Percentiles rank a stretch among this genome's conserved stretches.
These are phyloP conservation scores for Dioszegia hungarica DNA, from an alignment of 768 basidiomycete genomes.

Conservation along the genomic window DNA sequence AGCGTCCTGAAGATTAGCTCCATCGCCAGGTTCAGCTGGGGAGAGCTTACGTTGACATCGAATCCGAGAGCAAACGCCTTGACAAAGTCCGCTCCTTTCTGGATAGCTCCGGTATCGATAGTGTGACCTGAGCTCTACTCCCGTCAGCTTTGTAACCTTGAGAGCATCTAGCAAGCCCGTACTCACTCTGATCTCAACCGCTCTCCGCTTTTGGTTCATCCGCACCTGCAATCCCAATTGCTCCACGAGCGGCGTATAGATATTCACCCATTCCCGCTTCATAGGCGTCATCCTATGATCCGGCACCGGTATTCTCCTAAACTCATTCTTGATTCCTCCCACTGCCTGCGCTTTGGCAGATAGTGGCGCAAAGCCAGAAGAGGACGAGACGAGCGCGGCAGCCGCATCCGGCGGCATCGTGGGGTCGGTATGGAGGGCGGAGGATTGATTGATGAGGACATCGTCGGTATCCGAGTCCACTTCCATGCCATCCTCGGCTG, in stretches of 20 bases:
- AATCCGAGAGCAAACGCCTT: conserved; percentile 93
- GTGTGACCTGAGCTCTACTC: conserved; percentile 84
- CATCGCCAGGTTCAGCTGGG: neutral
- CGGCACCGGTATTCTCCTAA: conserved; percentile 82
- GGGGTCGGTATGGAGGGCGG: conserved; percentile 23
- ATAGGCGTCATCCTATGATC: conserved; percentile 96
- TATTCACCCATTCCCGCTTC: conserved; percentile 91
- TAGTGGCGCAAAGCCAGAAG: conserved; percentile 64
- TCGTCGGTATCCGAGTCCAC: conserved; percentile 57
- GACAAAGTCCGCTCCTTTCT: conserved; percentile 95
- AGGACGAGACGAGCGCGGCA: conserved; percentile 42
- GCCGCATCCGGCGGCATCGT: conserved; percentile 1
- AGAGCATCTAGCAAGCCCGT: neutral
- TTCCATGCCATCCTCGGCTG: conserved; percentile 27
- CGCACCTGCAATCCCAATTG: conserved; percentile 89
- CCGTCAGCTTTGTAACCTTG: neutral
- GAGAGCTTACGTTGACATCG: conserved; percentile 71
- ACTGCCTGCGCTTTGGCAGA: conserved; percentile 57
- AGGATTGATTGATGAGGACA: conserved; percentile 58
- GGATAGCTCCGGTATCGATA: conserved; percentile 83
- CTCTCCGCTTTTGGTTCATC: conserved; percentile 87
- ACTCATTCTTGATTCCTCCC: conserved; percentile 66
- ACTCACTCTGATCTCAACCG: conserved; percentile 87
- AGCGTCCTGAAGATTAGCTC: conserved; percentile 62
- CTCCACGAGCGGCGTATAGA: conserved; percentile 93